Percentiles rank a stretch among this genome's conserved stretches.
Evolutionary conservation across 2,329 filamentous ascomycete genomes (phyloP).

Genomic region (Aspergillus intermedius): DNA sequence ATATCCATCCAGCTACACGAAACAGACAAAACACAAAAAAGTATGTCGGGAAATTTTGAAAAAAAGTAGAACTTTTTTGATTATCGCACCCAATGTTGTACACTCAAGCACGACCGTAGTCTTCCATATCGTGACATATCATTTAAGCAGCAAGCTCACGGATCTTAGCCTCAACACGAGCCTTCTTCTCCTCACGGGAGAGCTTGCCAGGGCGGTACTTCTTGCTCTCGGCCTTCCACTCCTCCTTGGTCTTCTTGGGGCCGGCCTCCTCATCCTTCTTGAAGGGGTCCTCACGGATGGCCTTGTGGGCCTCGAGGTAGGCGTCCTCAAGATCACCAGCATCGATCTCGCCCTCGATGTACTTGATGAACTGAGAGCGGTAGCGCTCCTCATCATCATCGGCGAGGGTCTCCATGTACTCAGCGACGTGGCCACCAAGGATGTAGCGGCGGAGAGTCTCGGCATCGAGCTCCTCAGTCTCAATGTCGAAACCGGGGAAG

Average conservation of each 20-base stretch:
- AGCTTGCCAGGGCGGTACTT: slow-evolving; percentile 78
- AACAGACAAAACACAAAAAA: slow-evolving; percentile 1
- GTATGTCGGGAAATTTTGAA: slow-evolving; percentile 13
- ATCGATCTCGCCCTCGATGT: slow-evolving; percentile 95
- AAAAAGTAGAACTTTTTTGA: slow-evolving; percentile 20
- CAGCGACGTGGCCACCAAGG: slow-evolving; percentile 93
- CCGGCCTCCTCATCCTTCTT: slow-evolving; percentile 74
- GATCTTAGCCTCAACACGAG: slow-evolving; percentile 86
- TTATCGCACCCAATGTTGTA: slow-evolving; percentile 18
- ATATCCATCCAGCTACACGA: slow-evolving; percentile 19
- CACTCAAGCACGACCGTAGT: slow-evolving; percentile 14
- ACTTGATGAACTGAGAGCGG: slow-evolving; percentile 96
- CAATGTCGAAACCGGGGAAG: slow-evolving; percentile 97
- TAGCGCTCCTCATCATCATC: slow-evolving; percentile 99
- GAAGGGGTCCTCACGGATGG: slow-evolving; percentile 95
- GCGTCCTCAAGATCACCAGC: slow-evolving; percentile 95
- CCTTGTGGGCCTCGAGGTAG: slow-evolving; percentile 89
- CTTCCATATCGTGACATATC: slow-evolving; percentile 8
- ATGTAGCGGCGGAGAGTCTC: slow-evolving; percentile 99
- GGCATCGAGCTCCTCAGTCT: slow-evolving; percentile 94
- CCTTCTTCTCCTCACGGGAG: slow-evolving; percentile 73
- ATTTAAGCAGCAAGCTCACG: slow-evolving; percentile 57
- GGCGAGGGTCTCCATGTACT: slow-evolving; percentile 99
- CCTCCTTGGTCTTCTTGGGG: slow-evolving; percentile 92
- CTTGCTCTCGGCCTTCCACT: slow-evolving; percentile 92